A percentile compares a stretch with the other conserved stretches of the same genome.
Evolutionary conservation across 768 basidiomycete genomes (phyloP).

Genomic region (Pleurotus cornucopiae): DNA sequence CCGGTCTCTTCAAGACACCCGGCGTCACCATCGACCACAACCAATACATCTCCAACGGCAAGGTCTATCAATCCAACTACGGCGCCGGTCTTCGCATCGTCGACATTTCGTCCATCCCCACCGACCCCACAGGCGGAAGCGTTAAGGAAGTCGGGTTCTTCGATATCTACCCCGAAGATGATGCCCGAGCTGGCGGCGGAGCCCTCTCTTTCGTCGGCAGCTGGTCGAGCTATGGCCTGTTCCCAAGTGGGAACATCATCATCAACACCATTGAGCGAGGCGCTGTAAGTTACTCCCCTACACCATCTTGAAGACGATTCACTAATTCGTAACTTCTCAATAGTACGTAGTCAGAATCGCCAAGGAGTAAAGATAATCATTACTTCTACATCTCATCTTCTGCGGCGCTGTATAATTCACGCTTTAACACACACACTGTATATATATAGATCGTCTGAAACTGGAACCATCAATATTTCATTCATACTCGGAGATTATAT

Average conservation of each 20-base stretch:
- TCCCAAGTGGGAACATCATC: constrained; percentile 13
- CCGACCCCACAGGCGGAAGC: constrained; percentile 23
- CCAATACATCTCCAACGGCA: constrained; percentile 22
- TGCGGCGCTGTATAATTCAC: too few species aligned
- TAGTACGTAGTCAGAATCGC: too few species aligned
- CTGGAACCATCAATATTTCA: too few species aligned
- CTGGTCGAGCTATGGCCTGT: constrained; percentile 13
- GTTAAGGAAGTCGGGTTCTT: constrained; percentile 2
- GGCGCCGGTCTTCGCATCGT: constrained; percentile 23
- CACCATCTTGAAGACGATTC: too few species aligned
- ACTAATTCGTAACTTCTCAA: too few species aligned
- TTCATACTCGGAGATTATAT: too few species aligned
- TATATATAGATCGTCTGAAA: too few species aligned
- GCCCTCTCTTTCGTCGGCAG: constrained; percentile 10
- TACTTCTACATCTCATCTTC: too few species aligned
- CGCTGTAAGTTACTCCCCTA: background rate
- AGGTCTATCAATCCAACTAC: constrained; percentile 26
- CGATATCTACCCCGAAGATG: constrained; percentile 6
- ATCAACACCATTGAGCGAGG: constrained; percentile 15
- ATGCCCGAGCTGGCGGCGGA: constrained; percentile 7
- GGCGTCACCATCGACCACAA: constrained; percentile 24
- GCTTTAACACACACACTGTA: too few species aligned
- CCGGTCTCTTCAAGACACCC: constrained; percentile 22
- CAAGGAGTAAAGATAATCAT: too few species aligned
- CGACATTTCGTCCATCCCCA: constrained; percentile 21